Base-by-base conservation (phyloP, 805 yeast species). In the Pichia cabralensis region DNA sequence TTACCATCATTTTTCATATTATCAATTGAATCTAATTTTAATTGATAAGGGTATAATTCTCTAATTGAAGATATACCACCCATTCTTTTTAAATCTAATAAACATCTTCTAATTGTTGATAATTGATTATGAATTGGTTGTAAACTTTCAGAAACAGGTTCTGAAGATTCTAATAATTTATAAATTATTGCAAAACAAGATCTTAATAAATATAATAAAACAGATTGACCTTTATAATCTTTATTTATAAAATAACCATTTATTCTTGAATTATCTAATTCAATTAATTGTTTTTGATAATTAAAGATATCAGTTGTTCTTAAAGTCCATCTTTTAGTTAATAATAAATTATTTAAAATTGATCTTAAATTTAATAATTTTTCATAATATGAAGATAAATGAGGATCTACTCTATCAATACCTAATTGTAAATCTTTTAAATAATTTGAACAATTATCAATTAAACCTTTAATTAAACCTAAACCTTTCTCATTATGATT, bases 281-380 rank as follows among this genome's bases (percentile, higher is more conserved):
- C 70, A 48, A 74, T 77, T 42, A 92, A 64, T 42, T 68, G 67
- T 49, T 78, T 75, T 58, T 86, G 95, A 54, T 82, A 88, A 31
- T 70, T 68, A 60, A 81, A 92, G 41, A 92, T 66, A 60, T 92
- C 99, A 0, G 98, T 92, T 50, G 88, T 95, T 51, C 99, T 74
- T 61, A 92, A 65, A 2, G 97, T 89, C 99, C 99, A 92, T 55
- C 98, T 73, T 58, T 96, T 77, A 3, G 98, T 92, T 29, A 92
- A 75, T 47, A 89, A 66, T 42, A 92, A 63, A 45, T 83, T 84
- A 47, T 84, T 95, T 41, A 92, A 67, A 14, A 78, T 77, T 17
- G 74, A 66, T 54, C 85, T 83, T 46, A 85, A 66, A 29, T 69
- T 72, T 21, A 71, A 61, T 44, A 92, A 63, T 39, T 72, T 67